Evolutionary conservation across 345 rosid species (phyloP).

Genomic region (Linum trigynum): DNA sequence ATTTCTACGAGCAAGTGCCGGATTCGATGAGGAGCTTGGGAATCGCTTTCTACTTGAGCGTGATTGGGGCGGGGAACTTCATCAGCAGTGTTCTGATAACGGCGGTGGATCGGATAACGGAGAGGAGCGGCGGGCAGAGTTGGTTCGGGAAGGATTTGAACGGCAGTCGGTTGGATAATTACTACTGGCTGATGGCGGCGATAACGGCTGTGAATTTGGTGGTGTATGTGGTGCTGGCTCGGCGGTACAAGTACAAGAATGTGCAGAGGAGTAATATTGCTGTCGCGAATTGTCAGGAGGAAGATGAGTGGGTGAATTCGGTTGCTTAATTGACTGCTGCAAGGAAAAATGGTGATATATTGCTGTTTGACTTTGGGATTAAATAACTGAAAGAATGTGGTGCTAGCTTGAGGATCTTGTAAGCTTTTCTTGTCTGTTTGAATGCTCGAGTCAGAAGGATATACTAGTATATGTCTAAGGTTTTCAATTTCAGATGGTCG

Average conservation of each 20-base stretch:
- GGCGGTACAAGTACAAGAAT: constrained; percentile 2
- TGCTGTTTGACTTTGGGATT: no score
- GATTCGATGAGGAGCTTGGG: constrained; percentile 94
- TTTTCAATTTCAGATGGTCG: no score
- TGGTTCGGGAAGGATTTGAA: constrained; percentile 15
- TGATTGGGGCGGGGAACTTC: constrained; percentile 69
- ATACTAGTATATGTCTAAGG: no score
- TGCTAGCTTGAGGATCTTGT: no score
- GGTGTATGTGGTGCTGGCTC: background rate
- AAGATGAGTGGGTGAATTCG: constrained; percentile 23
- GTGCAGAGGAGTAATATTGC: constrained; percentile 26
- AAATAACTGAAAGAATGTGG: no score
- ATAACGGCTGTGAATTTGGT: background rate
- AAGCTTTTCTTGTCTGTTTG: no score
- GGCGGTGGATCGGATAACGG: constrained; percentile 13
- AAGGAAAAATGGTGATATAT: no score
- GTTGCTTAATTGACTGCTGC: constrained; percentile 12
- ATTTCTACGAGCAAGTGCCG: constrained; percentile 90
- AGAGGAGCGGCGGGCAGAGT: constrained; percentile 18
- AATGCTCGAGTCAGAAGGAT: no score
- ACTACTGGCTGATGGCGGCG: constrained; percentile 3
- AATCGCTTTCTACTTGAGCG: constrained; percentile 80
- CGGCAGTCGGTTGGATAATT: background rate
- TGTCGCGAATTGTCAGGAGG: constrained; percentile 47
- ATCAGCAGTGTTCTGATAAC: constrained; percentile 66